Evolutionary conservation across 805 yeast species (phyloP), one percentile per base, ranked within the genome.

Genomic region (Hanseniaspora occidentalis): DNA sequence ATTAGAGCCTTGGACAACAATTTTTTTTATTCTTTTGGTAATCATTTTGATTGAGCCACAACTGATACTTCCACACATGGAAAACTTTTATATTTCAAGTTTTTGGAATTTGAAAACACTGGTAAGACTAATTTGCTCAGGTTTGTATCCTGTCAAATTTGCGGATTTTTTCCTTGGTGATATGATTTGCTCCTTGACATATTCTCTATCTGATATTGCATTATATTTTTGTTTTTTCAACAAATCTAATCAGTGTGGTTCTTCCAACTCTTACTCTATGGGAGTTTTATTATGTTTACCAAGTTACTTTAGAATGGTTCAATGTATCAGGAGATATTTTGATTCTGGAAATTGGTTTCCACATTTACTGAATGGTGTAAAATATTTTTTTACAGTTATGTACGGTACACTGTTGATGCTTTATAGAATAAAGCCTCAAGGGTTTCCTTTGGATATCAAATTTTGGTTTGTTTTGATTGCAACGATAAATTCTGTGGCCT

Each of bases 291-390:
- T 86, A 24, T 70, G 94, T 7, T 56, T 92, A 16, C 98, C 98
- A 0, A 79, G 85, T 43, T 73, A 84, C 34, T 85, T 95, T 86
- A 81, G 98, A 62, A 75, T 83, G 43, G 54, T 89, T 42, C 98
- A 92, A 57, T 92, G 98, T 61, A 56, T 81, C 25, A 67, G 98
- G 50, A 94, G 98, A 70, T 92, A 71, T 56, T 75, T 78, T 21
- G 98, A 92, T 55, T 81, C 96, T 0, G 89, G 94, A 2, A 96
- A 88, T 52, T 80, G 88, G 83, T 92, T 92, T 55, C 98, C 98
- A 0, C 98, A 92, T 67, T 61, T 89, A 43, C 89, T 95, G 4
- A 92, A 92, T 52, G 84, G 84, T 68, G 51, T 67, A 25, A 92
- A 92, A 58, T 92, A 89, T 56, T 51, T 71, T 1, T 61, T 79